Conservation (phyloP, 2,329 filamentous ascomycete genomes). For the Penicillium sp. region DNA sequence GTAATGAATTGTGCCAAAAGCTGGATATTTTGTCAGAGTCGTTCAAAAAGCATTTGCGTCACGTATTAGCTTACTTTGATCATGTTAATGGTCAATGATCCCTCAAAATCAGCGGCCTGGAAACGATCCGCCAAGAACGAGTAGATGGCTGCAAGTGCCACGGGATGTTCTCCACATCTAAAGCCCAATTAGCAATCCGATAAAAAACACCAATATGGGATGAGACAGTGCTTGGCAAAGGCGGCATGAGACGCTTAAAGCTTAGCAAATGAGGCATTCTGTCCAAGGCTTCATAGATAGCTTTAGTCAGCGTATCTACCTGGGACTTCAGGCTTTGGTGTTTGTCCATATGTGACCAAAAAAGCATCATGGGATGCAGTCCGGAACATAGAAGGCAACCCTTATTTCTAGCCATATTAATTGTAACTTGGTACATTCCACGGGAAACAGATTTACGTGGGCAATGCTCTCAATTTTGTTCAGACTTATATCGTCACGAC, state of each 20-base stretch:
- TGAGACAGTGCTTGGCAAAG: neutral
- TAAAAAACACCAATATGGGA: neutral
- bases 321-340: neutral
- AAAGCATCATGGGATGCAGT: neutral
- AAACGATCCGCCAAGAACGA: slow-evolving; percentile 52
- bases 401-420: slow-evolving; percentile 33
- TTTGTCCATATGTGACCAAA: neutral
- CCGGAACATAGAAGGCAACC: slow-evolving; percentile 12
- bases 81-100: slow-evolving; percentile 45
- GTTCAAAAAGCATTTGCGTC: neutral
- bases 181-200: slow-evolving; percentile 29
- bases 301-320: neutral
- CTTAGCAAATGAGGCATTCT: no score
- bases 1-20: slow-evolving; percentile 58
- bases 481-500: slow-evolving; percentile 35
- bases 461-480: slow-evolving; percentile 37
- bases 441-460: slow-evolving; percentile 35
- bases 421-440: slow-evolving; percentile 24
- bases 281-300: neutral
- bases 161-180: slow-evolving; percentile 52
- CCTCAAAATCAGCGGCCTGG: slow-evolving; percentile 50
- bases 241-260: neutral
- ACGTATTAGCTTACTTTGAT: slow-evolving; percentile 42
- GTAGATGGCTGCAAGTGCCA: slow-evolving; percentile 48
- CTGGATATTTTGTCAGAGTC: slow-evolving; percentile 29